Conservation (phyloP, 805 yeast species). For the Lipomyces kockii region DNA sequence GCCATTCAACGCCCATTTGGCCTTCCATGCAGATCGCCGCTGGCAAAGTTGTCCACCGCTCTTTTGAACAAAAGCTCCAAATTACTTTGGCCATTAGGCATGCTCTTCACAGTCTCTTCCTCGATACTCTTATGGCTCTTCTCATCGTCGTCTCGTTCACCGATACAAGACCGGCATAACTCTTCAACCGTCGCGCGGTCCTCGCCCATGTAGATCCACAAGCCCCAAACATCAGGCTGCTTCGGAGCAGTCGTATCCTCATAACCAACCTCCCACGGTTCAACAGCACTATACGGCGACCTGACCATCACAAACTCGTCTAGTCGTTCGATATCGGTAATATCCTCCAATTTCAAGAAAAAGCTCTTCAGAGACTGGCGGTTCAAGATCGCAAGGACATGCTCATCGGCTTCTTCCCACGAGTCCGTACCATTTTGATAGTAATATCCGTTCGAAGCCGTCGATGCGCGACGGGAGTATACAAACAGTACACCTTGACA, state of each 20-base stretch:
- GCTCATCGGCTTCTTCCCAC: constrained; percentile 20
- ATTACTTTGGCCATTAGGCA: constrained; percentile 10
- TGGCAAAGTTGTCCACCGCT: constrained; percentile 27
- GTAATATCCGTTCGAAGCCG: not conserved
- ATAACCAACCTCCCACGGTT: constrained; percentile 28
- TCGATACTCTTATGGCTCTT: constrained; percentile 1
- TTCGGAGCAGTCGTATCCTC: constrained; percentile 22
- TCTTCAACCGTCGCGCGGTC: constrained; percentile 27
- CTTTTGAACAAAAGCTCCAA: constrained; percentile 18
- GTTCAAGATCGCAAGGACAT: constrained; percentile 27
- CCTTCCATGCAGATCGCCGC: constrained; percentile 4
- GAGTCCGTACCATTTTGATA: constrained; percentile 18
- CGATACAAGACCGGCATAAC: constrained; percentile 15
- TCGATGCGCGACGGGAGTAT: constrained; percentile 42
- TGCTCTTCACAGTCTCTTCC: not conserved
- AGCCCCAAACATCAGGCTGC: constrained; percentile 37
- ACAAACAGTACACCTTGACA: constrained; percentile 49
- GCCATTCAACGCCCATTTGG: constrained; percentile 1
- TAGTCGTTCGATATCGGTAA: constrained; percentile 32
- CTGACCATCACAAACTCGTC: constrained; percentile 35
- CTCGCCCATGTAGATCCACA: constrained; percentile 28
- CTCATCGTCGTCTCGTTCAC: constrained; percentile 8
- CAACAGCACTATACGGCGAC: constrained; percentile 27
- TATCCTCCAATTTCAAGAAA: constrained; percentile 25
- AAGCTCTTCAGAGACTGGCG: constrained; percentile 33